Evolutionary conservation across 345 rosid genomes (phyloP).

Genomic region (Ceriops tagal): DNA sequence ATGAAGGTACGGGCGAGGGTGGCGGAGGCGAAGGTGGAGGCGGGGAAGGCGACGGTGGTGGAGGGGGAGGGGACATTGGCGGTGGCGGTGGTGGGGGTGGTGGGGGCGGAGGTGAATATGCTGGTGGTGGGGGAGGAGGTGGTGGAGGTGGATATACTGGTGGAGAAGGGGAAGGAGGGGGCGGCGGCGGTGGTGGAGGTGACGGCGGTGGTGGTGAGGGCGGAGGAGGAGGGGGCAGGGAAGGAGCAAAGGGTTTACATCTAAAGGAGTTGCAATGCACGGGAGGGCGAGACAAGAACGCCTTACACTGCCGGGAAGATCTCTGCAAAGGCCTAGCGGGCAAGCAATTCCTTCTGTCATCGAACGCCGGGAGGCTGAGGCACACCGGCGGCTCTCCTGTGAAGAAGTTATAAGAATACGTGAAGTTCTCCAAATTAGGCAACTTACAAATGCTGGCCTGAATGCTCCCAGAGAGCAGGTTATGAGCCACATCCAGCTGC

Average conservation of each 20-base stretch:
- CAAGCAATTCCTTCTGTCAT: conserved; percentile 20
- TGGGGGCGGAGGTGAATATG: conserved; percentile 35
- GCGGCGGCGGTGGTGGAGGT: conserved; percentile 25
- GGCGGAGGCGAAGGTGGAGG: conserved; percentile 30
- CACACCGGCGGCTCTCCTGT: conserved; percentile 26
- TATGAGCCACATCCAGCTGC: conserved; percentile 13
- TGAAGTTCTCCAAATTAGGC: conserved; percentile 26
- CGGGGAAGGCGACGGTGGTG: conserved; percentile 17
- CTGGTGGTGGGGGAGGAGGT: neutral
- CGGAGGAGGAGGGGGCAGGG: conserved; percentile 19
- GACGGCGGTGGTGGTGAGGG: conserved; percentile 20
- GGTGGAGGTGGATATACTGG: conserved; percentile 34
- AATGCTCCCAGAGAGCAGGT: conserved; percentile 19
- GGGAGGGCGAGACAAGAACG: conserved; percentile 49
- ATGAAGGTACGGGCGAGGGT: conserved; percentile 28
- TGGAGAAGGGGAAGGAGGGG: conserved; percentile 26
- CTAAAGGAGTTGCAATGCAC: conserved; percentile 64
- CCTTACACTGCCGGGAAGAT: conserved; percentile 41
- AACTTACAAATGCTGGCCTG: conserved; percentile 24
- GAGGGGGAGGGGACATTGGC: conserved; percentile 18
- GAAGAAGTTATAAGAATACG: conserved; percentile 24
- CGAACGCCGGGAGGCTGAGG: conserved; percentile 10
- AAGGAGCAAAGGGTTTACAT: conserved; percentile 64
- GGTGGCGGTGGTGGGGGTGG: conserved; percentile 17
- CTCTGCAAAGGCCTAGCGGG: conserved; percentile 13